Base-by-base conservation (phyloP, 257 asterid species). In the Striga asiatica region DNA sequence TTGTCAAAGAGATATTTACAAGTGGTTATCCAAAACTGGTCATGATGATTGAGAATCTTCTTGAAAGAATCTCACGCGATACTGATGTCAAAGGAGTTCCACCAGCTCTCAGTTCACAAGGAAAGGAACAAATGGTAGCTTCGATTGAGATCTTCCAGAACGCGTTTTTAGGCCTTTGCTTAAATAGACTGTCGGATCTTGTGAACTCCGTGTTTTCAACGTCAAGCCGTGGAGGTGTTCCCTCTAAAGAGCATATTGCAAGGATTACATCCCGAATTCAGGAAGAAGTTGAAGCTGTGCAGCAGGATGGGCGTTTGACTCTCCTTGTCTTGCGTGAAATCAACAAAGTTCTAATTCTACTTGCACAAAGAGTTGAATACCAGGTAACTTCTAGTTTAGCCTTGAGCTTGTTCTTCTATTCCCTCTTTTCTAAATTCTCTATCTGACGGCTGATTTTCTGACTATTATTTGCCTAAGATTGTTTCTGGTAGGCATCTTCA, bases 41-140 rank as follows among this genome's bases (percentile, higher is more conserved):
- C 23, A 70, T 94, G 25, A 76, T 76, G 83, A 69, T 81, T 58
- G 95, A 88, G 60, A 88, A 85, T 45, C 83, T 88, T 56, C 93
- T 88, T 31, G 97, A 82, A 71, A 84, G 99, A 75, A 85, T 92
- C 66, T 79, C 97, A 52, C 93, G 99, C 45, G 99, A 92, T 80
- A 92, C 97, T 34, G 95, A 88, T 76, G 94, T 92, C 57, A 92
- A 92, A 75, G 99, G 96, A 67, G 95, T 88, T 68, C 94, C 87
- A 34, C 91, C 94, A 7, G 95, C 97, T 60, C 76, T 92, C 68
- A 82, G 71, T 64, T 68, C 79, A 17, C 94, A 88, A 60, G 97
- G 95, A 48, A 92, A 88, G 66, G 91, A 74, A 73, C 91, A 83
- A 70, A 76, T 92, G 82, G 69, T 82, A 46, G 76, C 93, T 31